Evolutionary conservation across 192 early-diverging fungal genomes (phyloP).

Genomic region (Podila verticillata): DNA sequence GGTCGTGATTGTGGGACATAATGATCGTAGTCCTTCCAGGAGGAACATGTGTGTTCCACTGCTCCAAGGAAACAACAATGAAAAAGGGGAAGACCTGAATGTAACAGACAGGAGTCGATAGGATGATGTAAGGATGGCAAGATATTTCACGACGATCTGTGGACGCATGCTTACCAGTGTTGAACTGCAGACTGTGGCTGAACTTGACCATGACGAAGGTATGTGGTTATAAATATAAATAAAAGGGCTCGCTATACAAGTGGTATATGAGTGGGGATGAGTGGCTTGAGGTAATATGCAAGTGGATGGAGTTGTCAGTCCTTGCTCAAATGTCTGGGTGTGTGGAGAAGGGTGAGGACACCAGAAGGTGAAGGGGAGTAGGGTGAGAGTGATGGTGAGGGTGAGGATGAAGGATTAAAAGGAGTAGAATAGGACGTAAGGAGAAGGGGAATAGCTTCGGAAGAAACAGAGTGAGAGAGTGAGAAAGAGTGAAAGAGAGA

Average conservation of each 20-base stretch:
- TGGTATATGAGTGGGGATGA: neutral
- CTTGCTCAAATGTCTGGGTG: too few species aligned
- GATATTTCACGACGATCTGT: neutral
- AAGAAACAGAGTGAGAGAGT: too few species aligned
- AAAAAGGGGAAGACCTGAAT: neutral
- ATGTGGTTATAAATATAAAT: neutral
- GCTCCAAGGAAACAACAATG: too few species aligned
- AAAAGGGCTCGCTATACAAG: neutral
- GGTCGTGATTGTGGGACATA: too few species aligned
- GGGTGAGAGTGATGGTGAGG: neutral
- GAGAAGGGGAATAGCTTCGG: neutral
- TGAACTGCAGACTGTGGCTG: constrained; percentile 82
- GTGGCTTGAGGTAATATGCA: too few species aligned
- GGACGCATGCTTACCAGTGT: constrained; percentile 55
- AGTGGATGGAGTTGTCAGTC: too few species aligned
- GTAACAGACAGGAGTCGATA: neutral
- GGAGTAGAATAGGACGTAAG: neutral
- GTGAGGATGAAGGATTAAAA: neutral
- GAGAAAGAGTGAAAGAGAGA: neutral
- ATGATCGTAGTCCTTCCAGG: too few species aligned
- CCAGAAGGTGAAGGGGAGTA: too few species aligned
- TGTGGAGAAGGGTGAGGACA: too few species aligned
- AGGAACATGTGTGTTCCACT: too few species aligned
- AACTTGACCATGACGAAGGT: constrained; percentile 77
- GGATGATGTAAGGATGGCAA: neutral